phyloP scores from a whole-genome alignment of 23 red algal species.

The Pyropia yezoensis region DNA sequence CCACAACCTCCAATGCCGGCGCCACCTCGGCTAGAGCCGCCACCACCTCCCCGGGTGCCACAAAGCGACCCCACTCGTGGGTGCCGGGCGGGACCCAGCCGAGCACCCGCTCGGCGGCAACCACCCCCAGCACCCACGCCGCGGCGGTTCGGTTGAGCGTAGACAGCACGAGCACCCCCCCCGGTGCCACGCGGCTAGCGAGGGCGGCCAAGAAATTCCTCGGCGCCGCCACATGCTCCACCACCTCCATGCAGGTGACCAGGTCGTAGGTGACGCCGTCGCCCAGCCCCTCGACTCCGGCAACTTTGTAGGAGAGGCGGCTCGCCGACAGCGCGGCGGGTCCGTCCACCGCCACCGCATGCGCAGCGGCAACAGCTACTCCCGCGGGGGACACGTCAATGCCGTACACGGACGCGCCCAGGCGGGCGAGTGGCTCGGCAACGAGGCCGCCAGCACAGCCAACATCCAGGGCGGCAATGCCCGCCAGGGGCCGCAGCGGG shows the following conservation, averaged over 20 bases:
- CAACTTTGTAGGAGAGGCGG: conserved; percentile 37
- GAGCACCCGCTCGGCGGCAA: conserved; percentile 63
- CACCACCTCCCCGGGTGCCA: conserved; percentile 60
- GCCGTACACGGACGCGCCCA: conserved; percentile 76
- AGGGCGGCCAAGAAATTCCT: conserved; percentile 39
- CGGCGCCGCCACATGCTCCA: conserved; percentile 86
- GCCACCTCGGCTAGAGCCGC: conserved; percentile 17
- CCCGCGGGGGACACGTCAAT: conserved; percentile 69
- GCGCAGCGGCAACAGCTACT: conserved; percentile 41
- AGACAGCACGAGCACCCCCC: conserved; percentile 75
- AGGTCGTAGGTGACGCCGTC: conserved; percentile 44
- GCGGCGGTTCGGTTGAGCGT: conserved; percentile 71
- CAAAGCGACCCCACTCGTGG: conserved; percentile 85
- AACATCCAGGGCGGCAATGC: not conserved
- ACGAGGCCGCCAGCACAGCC: conserved; percentile 3
- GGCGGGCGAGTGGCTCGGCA: conserved; percentile 64
- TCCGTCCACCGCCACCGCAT: conserved; percentile 31
- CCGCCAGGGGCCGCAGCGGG: conserved; percentile 1
- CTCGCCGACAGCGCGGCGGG: conserved; percentile 13
- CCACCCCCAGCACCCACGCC: conserved; percentile 49
- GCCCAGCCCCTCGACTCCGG: conserved; percentile 36
- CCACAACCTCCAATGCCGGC: conserved; percentile 14
- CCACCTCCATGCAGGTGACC: conserved; percentile 73
- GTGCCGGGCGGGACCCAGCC: conserved; percentile 73
- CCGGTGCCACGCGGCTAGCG: conserved; percentile 37